Base-by-base conservation (phyloP, 805 yeast species). In the Helenozyma baotianmanensis region DNA sequence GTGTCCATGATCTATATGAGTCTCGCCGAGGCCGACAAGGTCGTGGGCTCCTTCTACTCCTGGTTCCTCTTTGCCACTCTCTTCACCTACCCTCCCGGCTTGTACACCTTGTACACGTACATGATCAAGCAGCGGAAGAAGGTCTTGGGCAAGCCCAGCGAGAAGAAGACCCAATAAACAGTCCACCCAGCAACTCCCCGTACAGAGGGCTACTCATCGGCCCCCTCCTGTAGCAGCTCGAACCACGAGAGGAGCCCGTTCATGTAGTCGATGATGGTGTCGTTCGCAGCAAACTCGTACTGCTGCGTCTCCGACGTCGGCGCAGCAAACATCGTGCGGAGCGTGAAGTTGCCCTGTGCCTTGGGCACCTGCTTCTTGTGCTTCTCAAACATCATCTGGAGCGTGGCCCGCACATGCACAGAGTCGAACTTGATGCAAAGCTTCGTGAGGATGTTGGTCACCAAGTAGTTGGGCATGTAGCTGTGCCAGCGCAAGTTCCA, bases 61-160 rank as follows among this genome's bases (percentile, higher is more conserved):
- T 68, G 71, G 53, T 57, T 75, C 35, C 66, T 88, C 44, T 65
- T 77, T 33, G 67, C 58, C 1, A 65, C 77, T 32, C 67, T 90
- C 61, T 55, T 74, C 19, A 69, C 81, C 6, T 92, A 90, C 56
- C 69, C 81, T 21, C 97, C 97, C 8, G 95, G 97, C 2, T 76
- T 89, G 58, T 88, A 86, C 56, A 72, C 80, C 48, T 66, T 92
- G 50, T 92, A 78, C 64, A 70, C 82, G 10, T 89, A 92, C 56
- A 89, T 92, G 96, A 68, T 90, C 51, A 75, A 70, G 44, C 97
- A 90, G 66, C 80, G 98, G 63, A 70, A 68, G 56, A 85, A 86
- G 67, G 87, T 80, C 4, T 66, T 81, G 70, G 78, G 71, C 34
- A 53, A 33, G 27, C 34, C 35, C 8, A 21, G 32, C 14, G 39